A percentile compares a stretch with the other conserved stretches of the same genome.
Evolutionary conservation across 2,329 filamentous ascomycete genomes (phyloP).

Genomic region (Nemania sp.): DNA sequence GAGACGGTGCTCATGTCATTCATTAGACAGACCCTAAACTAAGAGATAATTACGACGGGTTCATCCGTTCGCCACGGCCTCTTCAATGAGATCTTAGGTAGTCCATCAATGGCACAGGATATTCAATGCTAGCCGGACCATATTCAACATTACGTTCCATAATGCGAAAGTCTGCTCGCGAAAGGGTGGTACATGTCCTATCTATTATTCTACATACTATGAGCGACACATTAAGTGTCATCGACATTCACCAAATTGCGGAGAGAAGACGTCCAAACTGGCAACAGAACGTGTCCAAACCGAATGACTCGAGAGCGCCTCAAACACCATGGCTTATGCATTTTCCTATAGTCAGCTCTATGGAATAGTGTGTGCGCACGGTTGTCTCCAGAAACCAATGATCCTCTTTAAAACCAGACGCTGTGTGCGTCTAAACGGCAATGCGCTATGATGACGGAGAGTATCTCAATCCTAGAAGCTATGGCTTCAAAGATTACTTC

Average conservation of each 20-base stretch:
- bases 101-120: too few relatives aligned
- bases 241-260: not conserved
- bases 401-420: conserved; percentile 10
- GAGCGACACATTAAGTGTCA: not conserved
- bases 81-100: too few relatives aligned
- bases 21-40: too few relatives aligned
- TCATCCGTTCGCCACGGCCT: too few relatives aligned
- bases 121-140: too few relatives aligned
- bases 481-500: conserved; percentile 53
- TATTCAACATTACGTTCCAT: too few relatives aligned
- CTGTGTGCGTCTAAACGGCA: conserved; percentile 29
- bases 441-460: conserved; percentile 8
- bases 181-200: not conserved
- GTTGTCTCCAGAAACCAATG: conserved; percentile 26
- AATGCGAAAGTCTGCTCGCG: too few relatives aligned
- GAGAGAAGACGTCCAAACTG: not conserved
- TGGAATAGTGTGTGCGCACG: conserved; percentile 23
- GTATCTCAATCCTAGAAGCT: conserved; percentile 11
- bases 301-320: conserved; percentile 16
- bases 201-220: too few relatives aligned
- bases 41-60: too few relatives aligned
- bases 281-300: not conserved
- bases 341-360: conserved; percentile 27
- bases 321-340: conserved; percentile 36
- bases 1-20: not conserved